Conservation (phyloP, 2,329 filamentous ascomycete genomes). For the Endoconidiophora laricicola region DNA sequence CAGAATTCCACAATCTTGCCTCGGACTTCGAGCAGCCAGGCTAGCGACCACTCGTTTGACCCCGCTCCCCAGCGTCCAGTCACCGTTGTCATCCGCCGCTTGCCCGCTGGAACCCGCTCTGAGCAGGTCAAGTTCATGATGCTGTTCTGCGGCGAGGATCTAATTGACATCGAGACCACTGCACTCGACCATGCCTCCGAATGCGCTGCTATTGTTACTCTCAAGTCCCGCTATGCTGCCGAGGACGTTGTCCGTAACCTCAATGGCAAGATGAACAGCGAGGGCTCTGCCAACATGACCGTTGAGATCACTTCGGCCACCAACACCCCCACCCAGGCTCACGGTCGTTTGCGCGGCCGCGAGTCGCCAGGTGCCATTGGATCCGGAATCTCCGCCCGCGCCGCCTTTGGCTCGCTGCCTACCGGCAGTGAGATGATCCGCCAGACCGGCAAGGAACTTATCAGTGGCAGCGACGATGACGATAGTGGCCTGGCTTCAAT, state of each 20-base stretch:
- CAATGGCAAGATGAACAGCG: slow-evolving; percentile 12
- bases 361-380: slow-evolving; percentile 5
- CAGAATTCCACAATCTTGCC: neutral
- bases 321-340: slow-evolving; percentile 9
- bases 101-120: slow-evolving; percentile 6
- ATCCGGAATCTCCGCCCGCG: slow-evolving; percentile 2
- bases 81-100: slow-evolving; percentile 4
- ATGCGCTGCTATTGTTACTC: slow-evolving; percentile 5
- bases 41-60: slow-evolving; percentile 8
- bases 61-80: slow-evolving; percentile 12
- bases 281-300: slow-evolving; percentile 6
- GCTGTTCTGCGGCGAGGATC: slow-evolving; percentile 10
- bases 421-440: slow-evolving; percentile 34
- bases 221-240: slow-evolving; percentile 9
- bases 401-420: slow-evolving; percentile 7
- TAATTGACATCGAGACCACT: slow-evolving; percentile 10
- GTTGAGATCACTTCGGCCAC: slow-evolving; percentile 8
- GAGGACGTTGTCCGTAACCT: slow-evolving; percentile 9
- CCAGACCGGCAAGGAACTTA: slow-evolving; percentile 52
- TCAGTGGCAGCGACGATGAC: slow-evolving; percentile 51
- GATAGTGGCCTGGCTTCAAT: slow-evolving; percentile 57
- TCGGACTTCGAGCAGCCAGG: slow-evolving; percentile 1
- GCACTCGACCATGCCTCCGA: neutral
- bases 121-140: slow-evolving; percentile 9
- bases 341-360: slow-evolving; percentile 6